Evolutionary conservation across 192 early-diverging fungal genomes (phyloP).

Genomic region (Coemansia sp.): DNA sequence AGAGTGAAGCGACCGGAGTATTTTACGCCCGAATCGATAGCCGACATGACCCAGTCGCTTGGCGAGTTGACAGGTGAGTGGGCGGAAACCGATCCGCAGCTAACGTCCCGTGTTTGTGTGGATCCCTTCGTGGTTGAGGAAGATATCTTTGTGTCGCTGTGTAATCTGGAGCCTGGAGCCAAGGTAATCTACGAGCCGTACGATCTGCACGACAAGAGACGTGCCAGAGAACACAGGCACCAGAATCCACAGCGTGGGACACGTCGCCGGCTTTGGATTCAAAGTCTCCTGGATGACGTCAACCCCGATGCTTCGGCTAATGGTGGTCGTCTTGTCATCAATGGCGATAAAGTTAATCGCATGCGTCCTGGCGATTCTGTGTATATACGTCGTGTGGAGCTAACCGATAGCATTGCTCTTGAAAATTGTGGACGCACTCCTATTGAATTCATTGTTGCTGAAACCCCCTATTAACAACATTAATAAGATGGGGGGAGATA

Average conservation of each 20-base stretch:
- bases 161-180: conserved; percentile 24
- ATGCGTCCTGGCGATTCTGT: conserved; percentile 49
- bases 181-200: conserved; percentile 36
- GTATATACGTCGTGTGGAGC: conserved; percentile 36
- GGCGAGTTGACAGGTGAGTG: conserved; percentile 28
- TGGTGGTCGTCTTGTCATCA: conserved; percentile 37
- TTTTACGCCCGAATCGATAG: conserved; percentile 30
- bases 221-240: conserved; percentile 14
- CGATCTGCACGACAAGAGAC: conserved; percentile 33
- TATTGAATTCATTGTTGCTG: conserved; percentile 46
- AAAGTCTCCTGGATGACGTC: conserved; percentile 33
- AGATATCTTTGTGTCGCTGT: conserved; percentile 40
- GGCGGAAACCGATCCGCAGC: conserved; percentile 34
- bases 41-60: conserved; percentile 11
- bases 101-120: conserved; percentile 38
- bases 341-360: conserved; percentile 33
- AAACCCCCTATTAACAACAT: conserved; percentile 36
- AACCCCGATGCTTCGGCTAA: conserved; percentile 21
- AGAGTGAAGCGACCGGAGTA: conserved; percentile 38
- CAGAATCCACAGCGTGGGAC: conserved; percentile 17
- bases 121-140: conserved; percentile 43
- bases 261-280: conserved; percentile 44
- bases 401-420: conserved; percentile 22
- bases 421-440: conserved; percentile 43
- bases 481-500: no score